Evolutionary conservation across 2,329 filamentous ascomycete species (phyloP).

Genomic region (Colletotrichum noveboracense): DNA sequence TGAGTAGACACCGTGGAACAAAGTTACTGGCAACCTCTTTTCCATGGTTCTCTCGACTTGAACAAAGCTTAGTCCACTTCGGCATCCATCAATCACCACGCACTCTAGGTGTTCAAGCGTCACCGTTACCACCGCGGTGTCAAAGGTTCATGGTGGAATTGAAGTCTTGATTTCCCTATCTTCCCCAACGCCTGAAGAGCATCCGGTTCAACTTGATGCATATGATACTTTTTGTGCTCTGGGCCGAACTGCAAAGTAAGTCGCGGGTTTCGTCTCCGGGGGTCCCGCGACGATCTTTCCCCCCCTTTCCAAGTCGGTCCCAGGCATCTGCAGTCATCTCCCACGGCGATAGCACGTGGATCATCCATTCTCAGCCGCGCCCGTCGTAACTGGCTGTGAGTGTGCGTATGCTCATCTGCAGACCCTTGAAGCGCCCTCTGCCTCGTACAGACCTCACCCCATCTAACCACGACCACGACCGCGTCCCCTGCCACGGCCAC

Average conservation of each 20-base stretch:
- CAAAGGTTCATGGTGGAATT: not conserved
- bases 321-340: not conserved
- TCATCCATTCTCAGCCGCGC: not conserved
- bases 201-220: conserved; percentile 17
- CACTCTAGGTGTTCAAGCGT: not conserved
- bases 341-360: not conserved
- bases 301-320: not conserved
- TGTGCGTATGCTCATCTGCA: not conserved
- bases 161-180: conserved; percentile 16
- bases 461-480: conserved; percentile 42
- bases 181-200: conserved; percentile 16
- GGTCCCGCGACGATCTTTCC: not conserved
- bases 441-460: not conserved
- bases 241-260: not conserved
- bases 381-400: not conserved
- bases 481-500: conserved; percentile 56
- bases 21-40: not conserved
- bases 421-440: not conserved
- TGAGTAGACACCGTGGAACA: not conserved
- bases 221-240: not conserved
- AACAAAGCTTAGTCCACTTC: not conserved
- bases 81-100: not conserved
- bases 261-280: not conserved
- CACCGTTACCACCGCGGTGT: not conserved
- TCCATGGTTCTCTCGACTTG: not conserved